A percentile compares a stretch with the other conserved stretches of the same genome.
phyloP scores from a whole-genome alignment of 371 early-diverging fungal genomes.

The Mortierella sp. region DNA sequence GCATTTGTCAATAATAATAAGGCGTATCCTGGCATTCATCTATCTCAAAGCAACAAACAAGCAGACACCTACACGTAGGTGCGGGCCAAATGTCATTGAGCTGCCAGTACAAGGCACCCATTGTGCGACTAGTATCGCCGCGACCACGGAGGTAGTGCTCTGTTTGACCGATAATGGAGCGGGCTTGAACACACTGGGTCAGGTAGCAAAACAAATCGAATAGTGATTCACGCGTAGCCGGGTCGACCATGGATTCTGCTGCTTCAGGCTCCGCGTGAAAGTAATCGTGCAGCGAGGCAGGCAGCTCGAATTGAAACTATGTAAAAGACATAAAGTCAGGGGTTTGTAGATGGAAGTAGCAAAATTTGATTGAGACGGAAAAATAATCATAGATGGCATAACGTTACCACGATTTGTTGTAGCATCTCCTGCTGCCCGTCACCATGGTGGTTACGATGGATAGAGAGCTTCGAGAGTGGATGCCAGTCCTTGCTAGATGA shows the following conservation, averaged over 20 bases:
- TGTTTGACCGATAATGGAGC: conserved; percentile 40
- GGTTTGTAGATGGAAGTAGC: too few relatives aligned
- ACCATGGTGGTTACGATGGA: conserved; percentile 53
- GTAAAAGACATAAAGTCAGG: not conserved
- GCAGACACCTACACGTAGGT: conserved; percentile 37
- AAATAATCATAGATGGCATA: not conserved
- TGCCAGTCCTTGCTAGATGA: conserved; percentile 46
- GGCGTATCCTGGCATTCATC: too few relatives aligned
- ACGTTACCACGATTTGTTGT: conserved; percentile 38
- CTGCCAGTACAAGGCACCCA: conserved; percentile 58
- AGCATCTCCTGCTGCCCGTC: conserved; percentile 53
- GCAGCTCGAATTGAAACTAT: conserved; percentile 37
- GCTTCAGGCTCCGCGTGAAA: conserved; percentile 16
- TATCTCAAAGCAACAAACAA: not conserved
- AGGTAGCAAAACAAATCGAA: conserved; percentile 46
- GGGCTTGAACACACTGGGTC: conserved; percentile 46
- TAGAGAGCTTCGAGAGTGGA: conserved; percentile 34
- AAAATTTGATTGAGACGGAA: not conserved
- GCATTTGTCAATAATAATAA: not conserved
- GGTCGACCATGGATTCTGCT: not conserved
- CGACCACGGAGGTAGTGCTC: conserved; percentile 47
- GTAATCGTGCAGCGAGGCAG: conserved; percentile 21
- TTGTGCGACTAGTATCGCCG: conserved; percentile 18
- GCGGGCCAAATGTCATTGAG: conserved; percentile 57
- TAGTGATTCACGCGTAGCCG: conserved; percentile 7